Evolutionary conservation across 176 grass and related monocot genomes (phyloP), one percentile per base, ranked within the genome.

Genomic region (Metroxylon sagu): DNA sequence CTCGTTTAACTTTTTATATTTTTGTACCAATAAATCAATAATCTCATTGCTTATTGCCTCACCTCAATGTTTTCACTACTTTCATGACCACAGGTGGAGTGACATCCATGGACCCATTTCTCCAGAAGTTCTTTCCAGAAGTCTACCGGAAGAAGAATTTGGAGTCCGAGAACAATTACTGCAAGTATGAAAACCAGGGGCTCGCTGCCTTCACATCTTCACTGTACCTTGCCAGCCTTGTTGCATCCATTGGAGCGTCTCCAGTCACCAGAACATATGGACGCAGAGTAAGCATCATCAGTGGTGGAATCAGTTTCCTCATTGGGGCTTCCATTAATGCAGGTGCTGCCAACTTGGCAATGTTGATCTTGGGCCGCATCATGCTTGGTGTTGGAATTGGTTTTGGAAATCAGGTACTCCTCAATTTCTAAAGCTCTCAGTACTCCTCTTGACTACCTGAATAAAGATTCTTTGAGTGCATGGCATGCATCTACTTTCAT

Each of bases 341-440:
- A 0, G 80, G 80, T 7, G 86, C 92, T 7, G 68, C 18, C 18
- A 90, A 90, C 76, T 54, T 96, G 14, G 51, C 54, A 6, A 96
- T 96, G 92, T 78, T 96, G 59, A 61, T 96, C 64, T 49, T 96
- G 8, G 92, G 92, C 0, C 80, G 92, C 5, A 96, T 96, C 77
- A 85, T 96, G 86, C 92, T 96, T 19, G 86, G 92, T 30, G 64
- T 96, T 6, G 92, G 92, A 54, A 90, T 96, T 10, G 92, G 92
- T 0, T 96, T 96, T 61, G 86, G 86, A 8, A 90, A 96, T 51
- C 92, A 96, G 84, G 89, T 86, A 71, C 49, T 61, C 35, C 7
- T 5, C 6, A 5, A 35, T 5, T 35, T 35, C 6, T 35, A 35
- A 35, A 35, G 31, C 31, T 7, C 31, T 35, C 6, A 7, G 6